Percentiles rank a stretch among this genome's conserved stretches.
Evolutionary conservation across 139 green algal genomes (phyloP).

Genomic region (Haematococcus sp.): DNA sequence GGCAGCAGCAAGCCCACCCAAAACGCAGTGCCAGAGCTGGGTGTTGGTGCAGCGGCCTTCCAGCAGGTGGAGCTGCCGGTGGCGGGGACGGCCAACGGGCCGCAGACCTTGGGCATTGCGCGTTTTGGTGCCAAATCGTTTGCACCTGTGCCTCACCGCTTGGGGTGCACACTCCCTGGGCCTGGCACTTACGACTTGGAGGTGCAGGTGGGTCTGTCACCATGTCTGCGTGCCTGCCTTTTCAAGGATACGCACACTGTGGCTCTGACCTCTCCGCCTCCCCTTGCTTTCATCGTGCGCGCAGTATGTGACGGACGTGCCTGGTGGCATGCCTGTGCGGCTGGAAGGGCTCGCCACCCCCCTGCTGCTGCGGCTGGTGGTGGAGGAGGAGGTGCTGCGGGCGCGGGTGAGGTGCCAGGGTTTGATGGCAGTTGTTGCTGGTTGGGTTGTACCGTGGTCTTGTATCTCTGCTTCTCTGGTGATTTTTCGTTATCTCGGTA

Average conservation of each 20-base stretch:
- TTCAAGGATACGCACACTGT: too few species aligned
- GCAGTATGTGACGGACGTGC: constrained; percentile 7
- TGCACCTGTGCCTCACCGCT: constrained; percentile 4
- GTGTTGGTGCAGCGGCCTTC: too few species aligned
- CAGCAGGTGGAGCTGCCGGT: too few species aligned
- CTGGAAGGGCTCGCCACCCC: constrained; percentile 19
- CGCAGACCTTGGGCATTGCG: too few species aligned
- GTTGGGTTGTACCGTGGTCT: neutral
- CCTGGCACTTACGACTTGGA: constrained; percentile 39
- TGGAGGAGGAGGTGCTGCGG: constrained; percentile 25
- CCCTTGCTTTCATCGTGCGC: too few species aligned
- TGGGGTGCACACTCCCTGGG: constrained; percentile 25
- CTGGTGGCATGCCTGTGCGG: constrained; percentile 22
- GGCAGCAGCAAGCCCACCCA: too few species aligned
- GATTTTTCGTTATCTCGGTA: neutral
- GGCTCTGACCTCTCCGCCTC: too few species aligned
- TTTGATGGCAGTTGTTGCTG: neutral
- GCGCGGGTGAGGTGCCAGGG: constrained; percentile 36
- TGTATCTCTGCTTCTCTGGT: neutral
- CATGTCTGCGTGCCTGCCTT: too few species aligned
- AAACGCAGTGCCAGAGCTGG: too few species aligned
- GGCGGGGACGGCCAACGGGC: too few species aligned
- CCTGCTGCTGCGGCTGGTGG: constrained; percentile 23
- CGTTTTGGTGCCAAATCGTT: neutral
- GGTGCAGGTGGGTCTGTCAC: constrained; percentile 2